These are phyloP conservation scores for Exophiala dermatitidis DNA, from an alignment of 2,329 filamentous ascomycete species.

Conservation along the genomic window DNA sequence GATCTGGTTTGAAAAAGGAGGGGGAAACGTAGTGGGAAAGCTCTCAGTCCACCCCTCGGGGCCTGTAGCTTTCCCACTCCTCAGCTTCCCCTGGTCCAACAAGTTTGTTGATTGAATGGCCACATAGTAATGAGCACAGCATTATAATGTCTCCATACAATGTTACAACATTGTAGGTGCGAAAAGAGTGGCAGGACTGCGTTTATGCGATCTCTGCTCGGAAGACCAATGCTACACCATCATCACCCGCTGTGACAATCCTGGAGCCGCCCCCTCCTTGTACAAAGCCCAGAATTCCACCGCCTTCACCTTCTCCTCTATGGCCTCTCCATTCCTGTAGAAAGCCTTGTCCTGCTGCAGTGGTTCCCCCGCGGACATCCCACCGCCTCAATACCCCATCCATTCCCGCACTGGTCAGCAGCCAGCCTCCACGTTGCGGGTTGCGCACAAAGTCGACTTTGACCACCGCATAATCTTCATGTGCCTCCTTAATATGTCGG, in stretches of 20 bases:
- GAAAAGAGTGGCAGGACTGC: too few species aligned
- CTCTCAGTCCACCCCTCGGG: too few species aligned
- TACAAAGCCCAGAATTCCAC: conserved; percentile 84
- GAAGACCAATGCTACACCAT: conserved; percentile 48
- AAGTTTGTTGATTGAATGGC: too few species aligned
- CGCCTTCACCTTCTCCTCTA: conserved; percentile 72
- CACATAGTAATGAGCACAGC: too few species aligned
- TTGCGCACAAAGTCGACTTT: conserved; percentile 69
- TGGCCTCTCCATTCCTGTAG: conserved; percentile 88
- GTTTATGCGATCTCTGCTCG: conserved; percentile 16
- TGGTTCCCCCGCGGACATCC: conserved; percentile 67
- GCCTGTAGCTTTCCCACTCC: too few species aligned
- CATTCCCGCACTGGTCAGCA: conserved; percentile 82
- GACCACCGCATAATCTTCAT: conserved; percentile 83
- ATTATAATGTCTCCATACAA: too few species aligned
- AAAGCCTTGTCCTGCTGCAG: conserved; percentile 58
- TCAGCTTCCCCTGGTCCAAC: too few species aligned
- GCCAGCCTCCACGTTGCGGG: conserved; percentile 47
- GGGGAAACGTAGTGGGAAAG: too few species aligned
- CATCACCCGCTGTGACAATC: conserved; percentile 86
- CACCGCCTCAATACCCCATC: conserved; percentile 85
- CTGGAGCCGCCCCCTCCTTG: conserved; percentile 57
- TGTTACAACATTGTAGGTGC: too few species aligned
- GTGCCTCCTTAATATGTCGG: conserved; percentile 70
- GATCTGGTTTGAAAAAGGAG: too few species aligned